phyloP scores from a whole-genome alignment of 495 filamentous ascomycete species.

The Penicillium mononematosum region DNA sequence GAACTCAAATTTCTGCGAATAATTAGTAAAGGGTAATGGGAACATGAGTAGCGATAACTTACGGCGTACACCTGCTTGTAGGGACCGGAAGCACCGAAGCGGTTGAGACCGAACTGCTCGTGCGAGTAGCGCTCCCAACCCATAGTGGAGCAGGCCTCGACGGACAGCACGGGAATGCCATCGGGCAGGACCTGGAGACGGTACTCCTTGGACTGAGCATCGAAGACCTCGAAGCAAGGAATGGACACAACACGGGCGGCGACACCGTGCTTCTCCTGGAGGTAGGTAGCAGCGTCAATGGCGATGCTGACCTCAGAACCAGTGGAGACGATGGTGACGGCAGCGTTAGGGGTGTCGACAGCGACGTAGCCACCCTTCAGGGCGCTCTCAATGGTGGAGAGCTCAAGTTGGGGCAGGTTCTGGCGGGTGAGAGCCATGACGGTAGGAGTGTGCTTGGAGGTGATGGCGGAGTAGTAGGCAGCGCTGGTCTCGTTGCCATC shows the following conservation, averaged over 20 bases:
- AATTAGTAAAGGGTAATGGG: conserved; percentile 6
- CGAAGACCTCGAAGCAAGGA: conserved; percentile 97
- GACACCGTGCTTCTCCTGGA: conserved; percentile 85
- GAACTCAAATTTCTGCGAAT: conserved; percentile 90
- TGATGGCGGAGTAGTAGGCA: conserved; percentile 95
- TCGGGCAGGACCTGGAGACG: conserved; percentile 86
- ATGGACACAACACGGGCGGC: conserved; percentile 92
- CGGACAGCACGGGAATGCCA: conserved; percentile 87
- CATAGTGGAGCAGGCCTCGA: conserved; percentile 90
- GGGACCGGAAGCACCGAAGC: conserved; percentile 93
- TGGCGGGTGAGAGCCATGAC: conserved; percentile 95
- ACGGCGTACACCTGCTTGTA: conserved; percentile 98
- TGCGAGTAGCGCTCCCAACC: conserved; percentile 98
- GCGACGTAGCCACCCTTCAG: conserved; percentile 94
- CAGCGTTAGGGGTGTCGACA: conserved; percentile 78
- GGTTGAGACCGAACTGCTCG: conserved; percentile 98
- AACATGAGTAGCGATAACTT: conserved; percentile 34
- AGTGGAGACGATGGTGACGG: conserved; percentile 88
- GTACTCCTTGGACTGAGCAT: conserved; percentile 92
- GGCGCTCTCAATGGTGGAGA: conserved; percentile 79
- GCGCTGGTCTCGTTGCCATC: conserved; percentile 98
- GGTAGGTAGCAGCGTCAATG: conserved; percentile 85
- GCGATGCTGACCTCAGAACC: conserved; percentile 95
- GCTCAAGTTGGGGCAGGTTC: conserved; percentile 97
- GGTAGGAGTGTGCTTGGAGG: conserved; percentile 83